Evolutionary conservation across 768 basidiomycete species (phyloP).

Genomic region (Tylopilus sp.): DNA sequence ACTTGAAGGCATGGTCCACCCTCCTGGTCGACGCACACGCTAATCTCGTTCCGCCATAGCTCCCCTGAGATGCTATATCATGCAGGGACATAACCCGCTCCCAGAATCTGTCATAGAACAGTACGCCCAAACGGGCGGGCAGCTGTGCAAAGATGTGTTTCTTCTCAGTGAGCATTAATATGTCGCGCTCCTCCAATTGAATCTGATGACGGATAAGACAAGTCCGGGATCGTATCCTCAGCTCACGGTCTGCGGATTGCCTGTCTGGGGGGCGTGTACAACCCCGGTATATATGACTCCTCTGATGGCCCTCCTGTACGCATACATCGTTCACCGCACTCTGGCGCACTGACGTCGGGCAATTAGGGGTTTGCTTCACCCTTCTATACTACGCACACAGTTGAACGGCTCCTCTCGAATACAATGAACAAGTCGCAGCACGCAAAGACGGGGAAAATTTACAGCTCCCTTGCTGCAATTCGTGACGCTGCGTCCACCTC

Average conservation of each 20-base stretch:
- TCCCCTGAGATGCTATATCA: constrained; percentile 89
- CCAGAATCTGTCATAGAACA: constrained; percentile 72
- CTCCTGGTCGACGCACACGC: background rate
- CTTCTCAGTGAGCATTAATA: constrained; percentile 63
- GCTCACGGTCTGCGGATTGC: constrained; percentile 80
- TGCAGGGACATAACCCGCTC: constrained; percentile 78
- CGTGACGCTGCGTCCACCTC: constrained; percentile 58
- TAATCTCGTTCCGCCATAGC: constrained; percentile 42
- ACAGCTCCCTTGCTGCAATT: constrained; percentile 65
- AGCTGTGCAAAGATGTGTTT: constrained; percentile 79
- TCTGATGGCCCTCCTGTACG: constrained; percentile 65
- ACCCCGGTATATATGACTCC: constrained; percentile 53
- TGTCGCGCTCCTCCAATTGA: background rate
- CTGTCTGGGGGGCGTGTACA: constrained; percentile 78
- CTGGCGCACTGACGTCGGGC: constrained; percentile 1
- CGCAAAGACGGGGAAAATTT: constrained; percentile 45
- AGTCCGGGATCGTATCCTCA: constrained; percentile 78
- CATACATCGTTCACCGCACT: constrained; percentile 6
- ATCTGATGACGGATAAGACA: constrained; percentile 47
- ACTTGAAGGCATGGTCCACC: constrained; percentile 52
- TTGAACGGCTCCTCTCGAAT: constrained; percentile 71
- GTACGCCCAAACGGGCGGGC: constrained; percentile 71
- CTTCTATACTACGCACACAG: constrained; percentile 65
- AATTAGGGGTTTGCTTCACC: constrained; percentile 72
- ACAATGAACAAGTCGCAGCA: constrained; percentile 50